Evolutionary conservation across 2,329 filamentous ascomycete genomes (phyloP).

Genomic region (Byssothecium circinans): DNA sequence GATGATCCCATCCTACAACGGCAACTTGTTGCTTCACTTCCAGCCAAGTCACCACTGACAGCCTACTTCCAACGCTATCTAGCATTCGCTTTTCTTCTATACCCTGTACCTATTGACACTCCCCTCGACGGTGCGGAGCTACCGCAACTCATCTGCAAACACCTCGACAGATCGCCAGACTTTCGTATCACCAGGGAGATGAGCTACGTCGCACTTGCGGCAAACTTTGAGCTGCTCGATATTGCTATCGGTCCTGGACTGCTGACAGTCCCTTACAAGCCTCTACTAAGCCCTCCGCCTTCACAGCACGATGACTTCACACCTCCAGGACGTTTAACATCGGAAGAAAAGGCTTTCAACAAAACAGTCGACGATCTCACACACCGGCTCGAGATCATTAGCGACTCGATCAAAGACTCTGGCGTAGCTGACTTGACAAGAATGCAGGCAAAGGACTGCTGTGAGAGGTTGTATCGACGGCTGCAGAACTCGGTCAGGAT

Average conservation of each 20-base stretch:
- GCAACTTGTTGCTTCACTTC: slow-evolving; percentile 62
- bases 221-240: slow-evolving; percentile 69
- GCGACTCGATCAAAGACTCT: slow-evolving; percentile 68
- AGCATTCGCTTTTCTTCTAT: slow-evolving; percentile 65
- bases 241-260: slow-evolving; percentile 70
- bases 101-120: slow-evolving; percentile 25
- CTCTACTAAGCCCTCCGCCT: slow-evolving; percentile 27
- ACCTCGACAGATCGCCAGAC: slow-evolving; percentile 43
- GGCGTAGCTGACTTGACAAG: slow-evolving; percentile 58
- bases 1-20: slow-evolving; percentile 56
- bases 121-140: slow-evolving; percentile 27
- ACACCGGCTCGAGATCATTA: slow-evolving; percentile 49
- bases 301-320: slow-evolving; percentile 25
- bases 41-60: slow-evolving; percentile 53
- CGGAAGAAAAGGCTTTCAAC: slow-evolving; percentile 63
- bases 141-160: slow-evolving; percentile 23
- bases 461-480: slow-evolving; percentile 75
- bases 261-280: slow-evolving; percentile 32
- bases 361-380: slow-evolving; percentile 68
- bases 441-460: slow-evolving; percentile 73
- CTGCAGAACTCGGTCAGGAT: slow-evolving; percentile 72
- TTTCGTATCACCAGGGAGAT: slow-evolving; percentile 60
- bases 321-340: slow-evolving; percentile 14
- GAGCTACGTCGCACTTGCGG: slow-evolving; percentile 69
- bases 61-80: slow-evolving; percentile 68